Evolutionary conservation across 2,329 filamentous ascomycete species (phyloP).

Genomic region (Neonectria neomacrospora): DNA sequence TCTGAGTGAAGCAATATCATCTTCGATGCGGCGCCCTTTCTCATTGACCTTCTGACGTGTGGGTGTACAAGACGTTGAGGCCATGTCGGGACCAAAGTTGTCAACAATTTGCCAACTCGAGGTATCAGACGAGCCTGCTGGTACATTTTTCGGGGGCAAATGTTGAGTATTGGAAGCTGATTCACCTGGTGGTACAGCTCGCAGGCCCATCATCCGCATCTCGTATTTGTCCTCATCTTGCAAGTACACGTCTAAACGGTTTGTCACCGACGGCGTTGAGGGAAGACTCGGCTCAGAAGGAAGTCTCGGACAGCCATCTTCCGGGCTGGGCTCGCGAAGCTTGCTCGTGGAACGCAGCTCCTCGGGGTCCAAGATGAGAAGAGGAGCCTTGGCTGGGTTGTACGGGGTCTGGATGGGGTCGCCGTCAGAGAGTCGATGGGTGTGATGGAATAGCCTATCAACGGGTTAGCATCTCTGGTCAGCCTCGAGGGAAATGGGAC

Average conservation of each 20-base stretch:
- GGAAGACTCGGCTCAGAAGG: conserved; percentile 18
- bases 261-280: conserved; percentile 7
- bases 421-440: not conserved
- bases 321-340: not conserved
- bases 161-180: not conserved
- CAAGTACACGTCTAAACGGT: conserved; percentile 35
- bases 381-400: conserved; percentile 11
- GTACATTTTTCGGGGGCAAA: not conserved
- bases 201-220: conserved; percentile 20
- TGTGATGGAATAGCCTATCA: conserved; percentile 14
- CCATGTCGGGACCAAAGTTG: not conserved
- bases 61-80: not conserved
- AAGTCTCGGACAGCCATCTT: conserved; percentile 17
- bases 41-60: not conserved
- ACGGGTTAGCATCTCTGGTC: conserved; percentile 11
- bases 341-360: conserved; percentile 9
- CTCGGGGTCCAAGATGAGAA: conserved; percentile 14
- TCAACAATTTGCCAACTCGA: conserved; percentile 27
- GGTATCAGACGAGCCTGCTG: not conserved
- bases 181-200: not conserved
- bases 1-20: not conserved
- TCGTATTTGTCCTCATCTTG: conserved; percentile 28
- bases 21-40: conserved; percentile 4
- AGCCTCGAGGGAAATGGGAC: not conserved
- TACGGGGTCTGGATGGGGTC: not conserved